Percentiles rank a stretch among this genome's conserved stretches.
Evolutionary conservation across 805 yeast genomes (phyloP).

Genomic region (Suhomyces faveliae): DNA sequence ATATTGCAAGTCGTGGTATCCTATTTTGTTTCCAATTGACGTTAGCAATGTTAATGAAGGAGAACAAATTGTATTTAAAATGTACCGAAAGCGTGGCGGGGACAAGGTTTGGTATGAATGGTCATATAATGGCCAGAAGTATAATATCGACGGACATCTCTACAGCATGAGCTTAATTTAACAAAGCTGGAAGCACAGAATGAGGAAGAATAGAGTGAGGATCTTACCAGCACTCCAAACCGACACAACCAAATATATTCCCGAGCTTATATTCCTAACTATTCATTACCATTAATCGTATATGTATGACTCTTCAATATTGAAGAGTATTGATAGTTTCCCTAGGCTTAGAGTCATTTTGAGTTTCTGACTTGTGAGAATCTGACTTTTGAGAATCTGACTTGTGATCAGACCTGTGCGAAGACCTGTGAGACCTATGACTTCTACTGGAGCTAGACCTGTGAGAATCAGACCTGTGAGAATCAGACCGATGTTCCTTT

Average conservation of each 20-base stretch:
- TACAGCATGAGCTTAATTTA: conserved; percentile 4
- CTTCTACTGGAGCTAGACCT: background rate
- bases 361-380: background rate
- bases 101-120: conserved; percentile 26
- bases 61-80: conserved; percentile 10
- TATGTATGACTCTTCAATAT: background rate
- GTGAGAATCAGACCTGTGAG: background rate
- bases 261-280: no score
- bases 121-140: conserved; percentile 17
- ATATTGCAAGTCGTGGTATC: conserved; percentile 39
- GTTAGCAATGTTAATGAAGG: conserved; percentile 10
- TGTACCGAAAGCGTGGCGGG: conserved; percentile 9
- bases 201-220: no score
- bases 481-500: conserved; percentile 1
- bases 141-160: conserved; percentile 19
- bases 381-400: background rate
- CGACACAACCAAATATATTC: no score
- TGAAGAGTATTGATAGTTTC: background rate
- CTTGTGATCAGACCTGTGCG: background rate
- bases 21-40: conserved; percentile 34
- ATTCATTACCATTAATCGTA: no score
- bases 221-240: no score
- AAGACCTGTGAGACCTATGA: background rate
- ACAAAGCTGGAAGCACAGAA: no score
- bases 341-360: background rate